phyloP scores from a whole-genome alignment of 352 stramenopile species.

The Phytophthora quininea region DNA sequence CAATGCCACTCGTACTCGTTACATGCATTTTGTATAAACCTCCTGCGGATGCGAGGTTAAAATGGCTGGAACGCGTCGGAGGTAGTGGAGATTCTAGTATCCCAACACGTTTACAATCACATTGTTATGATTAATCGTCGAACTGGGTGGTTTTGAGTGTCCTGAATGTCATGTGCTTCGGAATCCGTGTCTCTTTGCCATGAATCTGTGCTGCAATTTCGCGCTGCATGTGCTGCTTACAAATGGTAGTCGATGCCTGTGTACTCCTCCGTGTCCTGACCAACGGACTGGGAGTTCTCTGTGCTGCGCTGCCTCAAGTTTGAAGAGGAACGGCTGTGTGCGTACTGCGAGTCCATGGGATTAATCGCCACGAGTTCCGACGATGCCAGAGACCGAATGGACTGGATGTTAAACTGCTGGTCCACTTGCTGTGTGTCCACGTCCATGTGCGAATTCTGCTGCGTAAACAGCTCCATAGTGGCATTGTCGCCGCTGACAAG shows the following conservation, averaged over 20 bases:
- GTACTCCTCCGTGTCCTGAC: slow-evolving; percentile 84
- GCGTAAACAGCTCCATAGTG: slow-evolving; percentile 71
- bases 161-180: no score
- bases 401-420: slow-evolving; percentile 65
- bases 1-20: neutral
- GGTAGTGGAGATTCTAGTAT: slow-evolving; percentile 7
- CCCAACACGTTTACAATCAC: no score
- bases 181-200: no score
- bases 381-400: slow-evolving; percentile 67
- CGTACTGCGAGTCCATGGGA: slow-evolving; percentile 69
- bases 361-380: slow-evolving; percentile 69
- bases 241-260: slow-evolving; percentile 88
- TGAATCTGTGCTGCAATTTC: no score
- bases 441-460: slow-evolving; percentile 91
- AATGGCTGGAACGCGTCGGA: slow-evolving; percentile 13
- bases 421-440: slow-evolving; percentile 71
- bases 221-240: slow-evolving; percentile 36
- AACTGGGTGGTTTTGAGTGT: neutral
- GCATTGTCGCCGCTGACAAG: slow-evolving; percentile 50
- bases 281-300: slow-evolving; percentile 70
- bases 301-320: slow-evolving; percentile 64
- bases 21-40: slow-evolving; percentile 20
- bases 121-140: neutral
- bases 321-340: slow-evolving; percentile 52
- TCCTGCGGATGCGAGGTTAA: slow-evolving; percentile 18